phyloP scores from a whole-genome alignment of 2,329 filamentous ascomycete species.

The Lachnellula occidentalis region DNA sequence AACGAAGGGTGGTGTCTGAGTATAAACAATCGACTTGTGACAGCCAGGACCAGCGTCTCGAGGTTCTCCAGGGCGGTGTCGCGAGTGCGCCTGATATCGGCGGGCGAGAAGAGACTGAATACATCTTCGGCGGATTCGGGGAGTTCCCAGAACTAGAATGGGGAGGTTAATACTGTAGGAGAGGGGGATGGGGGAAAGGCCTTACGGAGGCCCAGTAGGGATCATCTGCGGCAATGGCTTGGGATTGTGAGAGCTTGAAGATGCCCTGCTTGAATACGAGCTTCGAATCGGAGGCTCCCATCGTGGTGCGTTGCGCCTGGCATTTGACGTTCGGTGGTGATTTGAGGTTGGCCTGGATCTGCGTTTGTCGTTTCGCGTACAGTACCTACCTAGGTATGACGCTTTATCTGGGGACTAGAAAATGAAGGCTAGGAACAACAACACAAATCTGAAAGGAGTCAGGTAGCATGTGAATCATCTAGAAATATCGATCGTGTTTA shows the following conservation, averaged over 20 bases:
- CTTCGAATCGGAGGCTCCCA: constrained; percentile 99
- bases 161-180: constrained; percentile 6
- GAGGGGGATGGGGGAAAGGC: constrained; percentile 18
- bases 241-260: constrained; percentile 90
- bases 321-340: constrained; percentile 19
- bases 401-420: not conserved
- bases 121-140: constrained; percentile 94
- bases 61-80: constrained; percentile 82
- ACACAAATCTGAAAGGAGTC: not conserved
- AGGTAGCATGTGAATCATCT: not conserved
- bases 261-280: constrained; percentile 98
- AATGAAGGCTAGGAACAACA: not conserved
- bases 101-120: constrained; percentile 88
- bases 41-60: constrained; percentile 78
- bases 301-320: constrained; percentile 36
- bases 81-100: constrained; percentile 81
- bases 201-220: constrained; percentile 87
- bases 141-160: constrained; percentile 83
- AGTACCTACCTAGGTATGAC: not conserved
- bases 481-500: not conserved
- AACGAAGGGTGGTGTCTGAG: constrained; percentile 88
- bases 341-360: not conserved
- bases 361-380: constrained; percentile 1
- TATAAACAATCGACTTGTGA: constrained; percentile 76
- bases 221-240: constrained; percentile 80